Evolutionary conservation across 306 rosid species (phyloP).

Genomic region (Vicia faba): DNA sequence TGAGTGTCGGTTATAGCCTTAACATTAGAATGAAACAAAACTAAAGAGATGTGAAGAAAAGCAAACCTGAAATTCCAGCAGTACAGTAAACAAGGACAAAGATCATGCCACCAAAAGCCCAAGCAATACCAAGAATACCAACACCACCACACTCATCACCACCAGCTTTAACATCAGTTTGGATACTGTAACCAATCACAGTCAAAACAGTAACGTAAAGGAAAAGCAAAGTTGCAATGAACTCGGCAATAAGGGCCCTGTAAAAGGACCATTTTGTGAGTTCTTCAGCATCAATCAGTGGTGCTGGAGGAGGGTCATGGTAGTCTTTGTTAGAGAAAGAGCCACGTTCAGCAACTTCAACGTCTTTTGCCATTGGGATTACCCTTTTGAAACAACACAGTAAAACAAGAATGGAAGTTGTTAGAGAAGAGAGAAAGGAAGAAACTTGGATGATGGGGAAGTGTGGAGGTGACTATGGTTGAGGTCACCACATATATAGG

Average conservation of each 20-base stretch:
- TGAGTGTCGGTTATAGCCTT: too few relatives aligned
- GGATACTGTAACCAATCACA: constrained; percentile 76
- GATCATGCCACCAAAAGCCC: constrained; percentile 99
- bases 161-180: constrained; percentile 37
- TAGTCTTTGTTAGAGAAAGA: constrained; percentile 78
- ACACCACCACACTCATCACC: constrained; percentile 68
- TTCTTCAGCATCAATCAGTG: constrained; percentile 67
- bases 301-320: constrained; percentile 89
- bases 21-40: not conserved
- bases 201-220: constrained; percentile 82
- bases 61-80: constrained; percentile 87
- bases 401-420: not conserved
- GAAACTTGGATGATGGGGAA: constrained; percentile 26
- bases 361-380: constrained; percentile 55
- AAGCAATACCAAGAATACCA: constrained; percentile 83
- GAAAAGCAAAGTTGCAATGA: constrained; percentile 84
- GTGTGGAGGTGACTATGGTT: constrained; percentile 43
- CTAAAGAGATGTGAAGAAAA: constrained; percentile 27
- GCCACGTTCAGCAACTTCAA: constrained; percentile 66
- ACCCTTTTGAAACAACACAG: constrained; percentile 19
- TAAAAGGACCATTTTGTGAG: constrained; percentile 85
- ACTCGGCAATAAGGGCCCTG: constrained; percentile 93
- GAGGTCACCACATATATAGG: not conserved
- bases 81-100: constrained; percentile 96
- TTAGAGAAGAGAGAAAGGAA: constrained; percentile 16